Percentiles rank a stretch among this genome's conserved stretches.
phyloP scores from a whole-genome alignment of 257 asterid genomes.

The Haberlea rhodopensis region DNA sequence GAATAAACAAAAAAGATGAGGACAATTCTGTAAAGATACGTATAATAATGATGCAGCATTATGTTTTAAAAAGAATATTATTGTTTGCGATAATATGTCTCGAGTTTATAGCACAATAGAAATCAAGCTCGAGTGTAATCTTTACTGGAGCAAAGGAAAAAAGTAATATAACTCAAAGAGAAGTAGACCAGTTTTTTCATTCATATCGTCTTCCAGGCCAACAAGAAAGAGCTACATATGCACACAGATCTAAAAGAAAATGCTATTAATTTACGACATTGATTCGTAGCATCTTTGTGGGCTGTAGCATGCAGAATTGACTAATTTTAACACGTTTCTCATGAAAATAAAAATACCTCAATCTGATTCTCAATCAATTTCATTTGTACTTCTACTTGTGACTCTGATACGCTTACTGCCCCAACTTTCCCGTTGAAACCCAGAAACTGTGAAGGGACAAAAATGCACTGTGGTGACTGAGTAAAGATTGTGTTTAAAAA shows the following conservation, averaged over 20 bases:
- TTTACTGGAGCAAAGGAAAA: too few relatives aligned
- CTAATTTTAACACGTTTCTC: slow-evolving; percentile 5
- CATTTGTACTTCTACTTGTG: slow-evolving; percentile 53
- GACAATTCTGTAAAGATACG: neutral
- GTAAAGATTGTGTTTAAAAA: slow-evolving; percentile 29
- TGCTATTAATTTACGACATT: too few relatives aligned
- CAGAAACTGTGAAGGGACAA: slow-evolving; percentile 30
- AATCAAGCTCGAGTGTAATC: too few relatives aligned
- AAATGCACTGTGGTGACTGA: slow-evolving; percentile 32
- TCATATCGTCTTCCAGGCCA: too few relatives aligned
- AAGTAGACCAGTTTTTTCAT: too few relatives aligned
- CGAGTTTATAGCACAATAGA: too few relatives aligned
- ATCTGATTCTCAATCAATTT: slow-evolving; percentile 60
- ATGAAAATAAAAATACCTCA: slow-evolving; percentile 57
- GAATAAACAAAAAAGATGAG: neutral
- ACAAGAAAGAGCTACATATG: too few relatives aligned
- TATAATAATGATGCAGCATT: neutral
- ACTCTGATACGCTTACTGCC: slow-evolving; percentile 35
- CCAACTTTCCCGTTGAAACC: slow-evolving; percentile 29
- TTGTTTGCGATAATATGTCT: too few relatives aligned
- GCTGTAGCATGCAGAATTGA: neutral
- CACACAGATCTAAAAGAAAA: too few relatives aligned
- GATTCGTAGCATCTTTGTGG: too few relatives aligned
- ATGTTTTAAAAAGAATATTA: too few relatives aligned
- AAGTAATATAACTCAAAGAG: too few relatives aligned